These are phyloP conservation scores for Erigeron philadelphicus DNA, from an alignment of 140 eudicot genomes.

Conservation along the genomic window DNA sequence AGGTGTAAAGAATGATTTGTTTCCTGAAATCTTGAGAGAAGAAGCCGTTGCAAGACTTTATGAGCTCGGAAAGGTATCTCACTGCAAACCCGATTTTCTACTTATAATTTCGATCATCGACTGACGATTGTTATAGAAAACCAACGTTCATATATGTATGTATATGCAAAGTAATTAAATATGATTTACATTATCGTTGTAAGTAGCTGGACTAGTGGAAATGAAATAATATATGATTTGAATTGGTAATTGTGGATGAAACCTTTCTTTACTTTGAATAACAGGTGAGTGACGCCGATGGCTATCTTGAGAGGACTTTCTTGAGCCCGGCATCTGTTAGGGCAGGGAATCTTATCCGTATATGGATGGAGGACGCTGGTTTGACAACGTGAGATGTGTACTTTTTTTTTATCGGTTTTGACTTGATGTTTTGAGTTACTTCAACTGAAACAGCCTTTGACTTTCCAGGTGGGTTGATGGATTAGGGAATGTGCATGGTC, in stretches of 20 bases:
- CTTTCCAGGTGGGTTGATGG: slow-evolving; percentile 89
- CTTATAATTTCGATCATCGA: not conserved
- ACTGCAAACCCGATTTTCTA: slow-evolving; percentile 8
- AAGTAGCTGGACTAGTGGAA: no score
- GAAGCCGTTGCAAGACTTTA: slow-evolving; percentile 79
- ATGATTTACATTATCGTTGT: no score
- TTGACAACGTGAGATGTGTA: slow-evolving; percentile 67
- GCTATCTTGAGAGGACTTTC: slow-evolving; percentile 87
- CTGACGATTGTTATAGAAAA: not conserved
- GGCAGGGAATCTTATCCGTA: slow-evolving; percentile 69
- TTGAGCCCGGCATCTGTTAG: slow-evolving; percentile 81
- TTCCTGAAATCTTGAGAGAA: slow-evolving; percentile 59
- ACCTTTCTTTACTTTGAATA: slow-evolving; percentile 11
- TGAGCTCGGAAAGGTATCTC: slow-evolving; percentile 76
- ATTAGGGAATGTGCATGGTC: slow-evolving; percentile 95
- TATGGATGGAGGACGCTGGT: slow-evolving; percentile 98
- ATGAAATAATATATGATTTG: no score
- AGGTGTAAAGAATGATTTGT: slow-evolving; percentile 36
- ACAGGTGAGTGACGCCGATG: slow-evolving; percentile 81
- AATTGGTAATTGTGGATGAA: not conserved
- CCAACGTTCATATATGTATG: not conserved
- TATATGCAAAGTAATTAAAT: not conserved
- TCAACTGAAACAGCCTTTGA: slow-evolving; percentile 16
- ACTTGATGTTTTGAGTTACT: slow-evolving; percentile 8
- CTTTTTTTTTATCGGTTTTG: slow-evolving; percentile 19